Evolutionary conservation across 768 basidiomycete species (phyloP), one percentile per base, ranked within the genome.

Genomic region (Amanita muscaria): DNA sequence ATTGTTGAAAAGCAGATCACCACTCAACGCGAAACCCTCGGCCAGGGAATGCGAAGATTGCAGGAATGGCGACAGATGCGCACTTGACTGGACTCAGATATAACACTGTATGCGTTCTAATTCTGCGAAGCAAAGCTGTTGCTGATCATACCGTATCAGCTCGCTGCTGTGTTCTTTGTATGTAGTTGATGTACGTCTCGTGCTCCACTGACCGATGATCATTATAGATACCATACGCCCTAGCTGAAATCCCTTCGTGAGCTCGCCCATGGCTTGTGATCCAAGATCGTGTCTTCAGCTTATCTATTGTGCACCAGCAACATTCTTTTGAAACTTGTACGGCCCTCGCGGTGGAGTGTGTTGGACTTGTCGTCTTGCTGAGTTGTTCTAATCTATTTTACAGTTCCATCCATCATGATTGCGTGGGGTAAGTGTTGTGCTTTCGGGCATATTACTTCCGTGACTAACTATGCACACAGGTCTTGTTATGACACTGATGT

Each of bases 401-500:
- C 9, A 59, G 57, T 60, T 19, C 53, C 56, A 19, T 49, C 50
- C n/a, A 58, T 56, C 11, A 57, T 59, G 56, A 40, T 60, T 2
- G 54, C 56, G 5, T 60, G 59, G 59, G 56, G 55, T 52, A 45
- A 29, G 27, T 19, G 19, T 18, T 15, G 14, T 12, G 21, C 27
- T 16, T 19, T n/a, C 8, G 16, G 10, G 6, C 18, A 14, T 44
- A 1, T 6, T 27, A 10, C 16, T 40, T 48, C 7, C 3, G 22
- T 31, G 15, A 27, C 14, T 25, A 14, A 32, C 25, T 2, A 15
- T 30, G n/a, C 18, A 5, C 16, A 3, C 14, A 55, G 57, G 58
- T 11, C 49, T 55, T n/a, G 51, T 59, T 21, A 59, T 60, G 56
- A 60, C 59, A 14, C 42, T 60, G 16, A 60, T 59, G 59, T 57